Evolutionary conservation across 495 filamentous ascomycete genomes (phyloP).

Genomic region (Penicillium desertorum): DNA sequence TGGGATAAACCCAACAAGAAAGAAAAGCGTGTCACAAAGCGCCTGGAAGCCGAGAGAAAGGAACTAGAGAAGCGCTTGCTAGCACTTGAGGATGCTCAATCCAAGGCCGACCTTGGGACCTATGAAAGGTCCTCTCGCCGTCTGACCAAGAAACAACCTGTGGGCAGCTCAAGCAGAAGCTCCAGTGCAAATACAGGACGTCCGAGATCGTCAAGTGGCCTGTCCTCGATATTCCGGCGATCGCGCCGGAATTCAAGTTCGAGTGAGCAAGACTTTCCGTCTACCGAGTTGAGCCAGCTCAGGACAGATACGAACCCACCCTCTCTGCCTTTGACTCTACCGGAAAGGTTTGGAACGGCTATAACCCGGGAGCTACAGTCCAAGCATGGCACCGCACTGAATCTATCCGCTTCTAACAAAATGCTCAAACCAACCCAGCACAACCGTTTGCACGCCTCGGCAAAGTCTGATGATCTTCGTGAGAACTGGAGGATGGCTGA

Average conservation of each 20-base stretch:
- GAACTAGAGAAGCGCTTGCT: constrained; percentile 40
- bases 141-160: constrained; percentile 41
- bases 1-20: constrained; percentile 20
- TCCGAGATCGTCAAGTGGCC: constrained; percentile 28
- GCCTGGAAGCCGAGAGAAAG: constrained; percentile 40
- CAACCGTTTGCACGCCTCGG: constrained; percentile 13
- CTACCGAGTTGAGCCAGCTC: constrained; percentile 11
- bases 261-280: constrained; percentile 18
- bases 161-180: constrained; percentile 32
- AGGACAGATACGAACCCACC: constrained; percentile 19
- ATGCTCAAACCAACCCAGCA: not conserved
- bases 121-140: constrained; percentile 33
- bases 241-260: constrained; percentile 34
- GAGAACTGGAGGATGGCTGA: constrained; percentile 32
- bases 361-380: constrained; percentile 36
- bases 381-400: constrained; percentile 31
- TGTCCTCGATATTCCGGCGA: constrained; percentile 37
- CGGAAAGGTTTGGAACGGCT: constrained; percentile 37
- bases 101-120: constrained; percentile 18
- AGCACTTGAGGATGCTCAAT: constrained; percentile 35
- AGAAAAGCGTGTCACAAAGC: constrained; percentile 39
- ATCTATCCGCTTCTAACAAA: constrained; percentile 16
- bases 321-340: constrained; percentile 27
- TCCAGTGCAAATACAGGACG: constrained; percentile 36
- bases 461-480: constrained; percentile 27